Conservation (phyloP, 306 rosid species). For the Lathyrus oleraceus region DNA sequence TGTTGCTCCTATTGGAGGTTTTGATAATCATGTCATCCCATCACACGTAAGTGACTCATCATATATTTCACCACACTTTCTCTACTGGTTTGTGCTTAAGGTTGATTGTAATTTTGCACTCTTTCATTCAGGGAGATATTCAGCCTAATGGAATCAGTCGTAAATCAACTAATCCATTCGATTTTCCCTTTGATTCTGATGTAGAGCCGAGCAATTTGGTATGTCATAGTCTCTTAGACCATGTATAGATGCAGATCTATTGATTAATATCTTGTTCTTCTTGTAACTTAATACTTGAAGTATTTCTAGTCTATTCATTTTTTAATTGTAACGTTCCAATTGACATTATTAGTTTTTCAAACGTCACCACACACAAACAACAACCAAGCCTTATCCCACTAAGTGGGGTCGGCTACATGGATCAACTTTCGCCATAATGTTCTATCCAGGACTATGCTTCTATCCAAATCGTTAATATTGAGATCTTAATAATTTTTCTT, state of each 20-base stretch:
- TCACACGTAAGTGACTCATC: conserved; percentile 34
- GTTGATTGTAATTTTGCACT: conserved; percentile 10
- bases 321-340: not conserved
- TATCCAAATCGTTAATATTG: too few species aligned
- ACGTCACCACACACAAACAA: not conserved
- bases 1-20: conserved; percentile 33
- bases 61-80: conserved; percentile 36
- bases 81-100: conserved; percentile 42
- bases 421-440: too few species aligned
- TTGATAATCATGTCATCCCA: conserved; percentile 37
- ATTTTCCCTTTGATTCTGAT: conserved; percentile 63
- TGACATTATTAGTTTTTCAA: conserved; percentile 10
- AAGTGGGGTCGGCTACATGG: too few species aligned
- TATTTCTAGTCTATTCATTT: conserved; percentile 17
- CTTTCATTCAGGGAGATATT: conserved; percentile 30
- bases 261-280: conserved; percentile 10
- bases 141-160: conserved; percentile 37
- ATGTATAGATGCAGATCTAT: not conserved
- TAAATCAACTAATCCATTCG: conserved; percentile 81
- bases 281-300: not conserved
- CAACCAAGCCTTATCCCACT: too few species aligned
- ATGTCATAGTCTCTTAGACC: conserved; percentile 18
- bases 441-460: too few species aligned
- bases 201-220: conserved; percentile 61
- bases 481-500: too few species aligned